Base-by-base conservation (phyloP, 2,329 filamentous ascomycete genomes). In the Apiospora sp. region DNA sequence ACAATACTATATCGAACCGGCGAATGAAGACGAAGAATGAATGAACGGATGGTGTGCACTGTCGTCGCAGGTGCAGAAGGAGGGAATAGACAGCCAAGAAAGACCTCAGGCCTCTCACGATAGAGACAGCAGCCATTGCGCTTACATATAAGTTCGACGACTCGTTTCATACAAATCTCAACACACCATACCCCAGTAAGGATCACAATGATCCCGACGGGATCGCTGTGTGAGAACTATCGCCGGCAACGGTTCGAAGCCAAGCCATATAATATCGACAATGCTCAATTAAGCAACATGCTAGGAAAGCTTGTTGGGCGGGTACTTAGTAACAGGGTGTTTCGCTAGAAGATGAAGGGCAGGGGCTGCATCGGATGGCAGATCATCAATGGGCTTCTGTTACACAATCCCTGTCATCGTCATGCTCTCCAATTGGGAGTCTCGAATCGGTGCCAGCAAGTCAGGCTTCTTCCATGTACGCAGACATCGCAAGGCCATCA, bases 381-480 rank as follows among this genome's bases (percentile, higher is more conserved):
- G 58, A 64, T 64, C 58, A 41, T 64, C 22, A 41, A 64, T 64
- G 34, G 58, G 58, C 14, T 64, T n/a, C 19, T 64, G 58, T 64
- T 64, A 64, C 58, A 64, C 58, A 64, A 64, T 41, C 58, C 58
- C 34, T 64, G 58, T n/a, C 58, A 19, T 22, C 58, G n/a, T 37
- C 34, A 64, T 64, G 34, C 34, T 22, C 58, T 64, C 19, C 10
- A 30, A 19, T 30, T 34, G 16, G 8, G 30, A 37, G 30, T 61
- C 30, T 41, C 19, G 34, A 64, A 41, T 22, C 22, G 58, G 34
- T 41, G 12, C 58, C 22, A 12, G 3, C 54, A 34, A 37, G 7
- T 19, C 16, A 41, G 22, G 58, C 54, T 61, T 37, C 8, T 61
- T 61, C 54, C 54, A 10, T 37, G 16, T 19, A n/a, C 22, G 27